Evolutionary conservation across 2,329 filamentous ascomycete genomes (phyloP).

Genomic region (Sporothrix mexicana): DNA sequence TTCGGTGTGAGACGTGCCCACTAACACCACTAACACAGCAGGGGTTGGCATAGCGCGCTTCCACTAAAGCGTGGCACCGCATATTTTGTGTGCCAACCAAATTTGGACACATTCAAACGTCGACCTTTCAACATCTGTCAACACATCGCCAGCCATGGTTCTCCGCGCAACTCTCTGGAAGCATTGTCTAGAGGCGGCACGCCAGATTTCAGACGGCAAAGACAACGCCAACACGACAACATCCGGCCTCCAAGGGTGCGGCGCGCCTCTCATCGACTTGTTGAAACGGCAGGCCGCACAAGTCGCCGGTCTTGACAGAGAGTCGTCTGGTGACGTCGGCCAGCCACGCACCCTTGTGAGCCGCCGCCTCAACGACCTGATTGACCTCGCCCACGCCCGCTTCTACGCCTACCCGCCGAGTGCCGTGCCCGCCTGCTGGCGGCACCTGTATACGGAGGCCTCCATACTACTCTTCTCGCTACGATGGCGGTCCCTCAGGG

Average conservation of each 20-base stretch:
- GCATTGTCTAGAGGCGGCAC: constrained; percentile 35
- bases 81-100: neutral
- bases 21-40: no score
- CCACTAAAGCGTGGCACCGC: neutral
- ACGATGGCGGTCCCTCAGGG: constrained; percentile 24
- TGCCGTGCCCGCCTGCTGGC: constrained; percentile 71
- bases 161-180: constrained; percentile 21
- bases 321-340: no score
- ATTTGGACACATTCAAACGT: neutral
- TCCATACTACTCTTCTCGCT: constrained; percentile 65
- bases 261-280: constrained; percentile 38
- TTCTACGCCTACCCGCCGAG: constrained; percentile 74
- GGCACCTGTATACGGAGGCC: constrained; percentile 73
- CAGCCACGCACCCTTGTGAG: neutral
- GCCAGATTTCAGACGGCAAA: constrained; percentile 26
- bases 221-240: neutral
- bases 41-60: no score
- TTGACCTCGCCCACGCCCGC: constrained; percentile 65
- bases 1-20: no score
- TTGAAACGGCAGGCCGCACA: constrained; percentile 38
- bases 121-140: no score
- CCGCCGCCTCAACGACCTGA: constrained; percentile 61
- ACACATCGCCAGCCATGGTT: neutral
- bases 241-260: constrained; percentile 35
- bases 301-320: neutral